A percentile compares a stretch with the other conserved stretches of the same genome.
phyloP scores from a whole-genome alignment of 2,329 filamentous ascomycete species.

The Ophiostoma himal-ulmi region DNA sequence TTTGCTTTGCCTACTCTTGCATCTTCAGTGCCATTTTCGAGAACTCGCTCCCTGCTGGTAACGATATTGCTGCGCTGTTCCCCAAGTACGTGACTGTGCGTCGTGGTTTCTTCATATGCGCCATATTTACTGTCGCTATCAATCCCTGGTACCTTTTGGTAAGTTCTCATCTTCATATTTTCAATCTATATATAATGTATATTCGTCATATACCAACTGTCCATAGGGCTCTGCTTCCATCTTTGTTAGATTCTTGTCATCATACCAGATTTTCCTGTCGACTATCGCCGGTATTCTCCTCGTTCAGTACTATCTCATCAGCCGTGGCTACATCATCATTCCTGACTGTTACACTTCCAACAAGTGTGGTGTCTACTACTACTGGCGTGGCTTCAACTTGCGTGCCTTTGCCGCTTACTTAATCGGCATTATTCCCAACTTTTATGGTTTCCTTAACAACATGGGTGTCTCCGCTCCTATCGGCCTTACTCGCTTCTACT shows the following conservation, averaged over 20 bases:
- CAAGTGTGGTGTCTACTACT: conserved; percentile 23
- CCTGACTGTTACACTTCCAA: conserved; percentile 31
- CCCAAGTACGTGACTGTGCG: conserved; percentile 38
- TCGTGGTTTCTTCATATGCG: conserved; percentile 36
- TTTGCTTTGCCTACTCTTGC: conserved; percentile 14
- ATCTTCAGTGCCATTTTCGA: conserved; percentile 22
- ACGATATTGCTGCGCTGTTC: conserved; percentile 33
- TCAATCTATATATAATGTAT: no score
- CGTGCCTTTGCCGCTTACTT: conserved; percentile 29
- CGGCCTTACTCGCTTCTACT: conserved; percentile 44
- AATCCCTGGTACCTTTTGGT: conserved; percentile 27
- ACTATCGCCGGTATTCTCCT: conserved; percentile 40
- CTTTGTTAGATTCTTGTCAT: conserved; percentile 38
- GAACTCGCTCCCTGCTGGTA: conserved; percentile 28
- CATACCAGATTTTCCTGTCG: conserved; percentile 40
- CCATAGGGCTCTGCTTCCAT: conserved; percentile 30
- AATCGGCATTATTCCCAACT: conserved; percentile 37
- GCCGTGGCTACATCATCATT: conserved; percentile 34
- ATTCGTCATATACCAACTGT: background rate
- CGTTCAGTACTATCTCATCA: conserved; percentile 40
- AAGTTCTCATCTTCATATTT: background rate
- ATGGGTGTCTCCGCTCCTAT: conserved; percentile 31
- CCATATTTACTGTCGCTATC: conserved; percentile 26
- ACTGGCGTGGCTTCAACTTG: conserved; percentile 24
- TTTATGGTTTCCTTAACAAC: conserved; percentile 35